Percentiles rank a stretch among this genome's conserved stretches.
These are phyloP conservation scores for Rhynchospora pubera DNA, from an alignment of 176 grass and related monocot genomes.

Conservation along the genomic window DNA sequence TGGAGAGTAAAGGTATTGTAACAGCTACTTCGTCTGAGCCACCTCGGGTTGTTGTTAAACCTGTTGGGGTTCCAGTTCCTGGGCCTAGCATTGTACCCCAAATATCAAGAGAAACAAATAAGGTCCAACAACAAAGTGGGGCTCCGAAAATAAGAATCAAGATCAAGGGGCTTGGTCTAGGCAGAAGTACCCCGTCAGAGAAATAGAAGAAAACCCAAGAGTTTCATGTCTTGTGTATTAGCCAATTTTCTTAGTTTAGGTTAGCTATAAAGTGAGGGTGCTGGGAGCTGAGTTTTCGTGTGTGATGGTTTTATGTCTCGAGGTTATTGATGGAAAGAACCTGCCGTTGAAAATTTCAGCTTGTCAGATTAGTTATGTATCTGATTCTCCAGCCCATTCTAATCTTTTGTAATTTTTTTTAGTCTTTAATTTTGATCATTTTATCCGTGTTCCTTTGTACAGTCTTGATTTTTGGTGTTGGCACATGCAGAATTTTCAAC, in stretches of 20 bases:
- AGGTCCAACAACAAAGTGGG: slow-evolving; percentile 30
- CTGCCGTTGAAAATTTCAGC: background rate
- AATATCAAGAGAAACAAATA: slow-evolving; percentile 38
- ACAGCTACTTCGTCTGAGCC: slow-evolving; percentile 27
- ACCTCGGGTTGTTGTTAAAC: slow-evolving; percentile 28
- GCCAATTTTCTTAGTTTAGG: background rate
- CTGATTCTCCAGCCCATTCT: background rate
- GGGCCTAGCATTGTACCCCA: slow-evolving; percentile 33
- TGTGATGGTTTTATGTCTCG: background rate
- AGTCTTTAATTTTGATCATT: background rate
- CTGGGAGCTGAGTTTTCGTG: background rate
- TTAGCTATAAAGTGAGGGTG: slow-evolving; percentile 1
- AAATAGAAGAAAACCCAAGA: background rate
- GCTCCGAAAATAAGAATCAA: slow-evolving; percentile 65
- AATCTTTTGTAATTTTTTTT: background rate
- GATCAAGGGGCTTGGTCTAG: slow-evolving; percentile 38
- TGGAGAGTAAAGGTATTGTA: slow-evolving; percentile 35
- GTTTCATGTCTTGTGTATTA: background rate
- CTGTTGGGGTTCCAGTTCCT: slow-evolving; percentile 21
- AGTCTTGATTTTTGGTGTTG: background rate
- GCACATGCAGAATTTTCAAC: background rate
- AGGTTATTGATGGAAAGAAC: background rate
- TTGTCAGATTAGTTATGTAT: background rate
- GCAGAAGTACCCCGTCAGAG: slow-evolving; percentile 1
- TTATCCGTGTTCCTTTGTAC: background rate